A percentile compares a stretch with the other conserved stretches of the same genome.
phyloP scores from a whole-genome alignment of 345 rosid genomes.

The Odontarrhena argentea region DNA sequence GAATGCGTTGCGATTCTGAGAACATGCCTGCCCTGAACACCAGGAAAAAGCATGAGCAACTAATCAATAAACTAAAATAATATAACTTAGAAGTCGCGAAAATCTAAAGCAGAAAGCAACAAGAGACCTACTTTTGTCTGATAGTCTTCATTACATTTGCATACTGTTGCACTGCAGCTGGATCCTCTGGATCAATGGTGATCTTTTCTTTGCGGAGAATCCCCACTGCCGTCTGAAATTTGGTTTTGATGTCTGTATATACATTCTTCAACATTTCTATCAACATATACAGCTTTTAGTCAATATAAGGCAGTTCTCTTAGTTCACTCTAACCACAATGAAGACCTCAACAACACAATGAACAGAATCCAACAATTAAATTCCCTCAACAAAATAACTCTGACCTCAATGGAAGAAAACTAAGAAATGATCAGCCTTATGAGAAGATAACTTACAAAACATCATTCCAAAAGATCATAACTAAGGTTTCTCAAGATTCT shows the following conservation, averaged over 20 bases:
- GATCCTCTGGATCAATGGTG: constrained; percentile 86
- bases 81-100: neutral
- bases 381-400: too few relatives aligned
- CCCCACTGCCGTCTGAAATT: constrained; percentile 80
- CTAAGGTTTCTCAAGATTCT: too few relatives aligned
- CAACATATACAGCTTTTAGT: neutral
- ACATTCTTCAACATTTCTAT: constrained; percentile 92
- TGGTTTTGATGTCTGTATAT: constrained; percentile 79
- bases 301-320: too few relatives aligned
- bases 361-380: too few relatives aligned
- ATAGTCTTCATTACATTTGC: constrained; percentile 87
- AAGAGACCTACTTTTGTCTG: constrained; percentile 75
- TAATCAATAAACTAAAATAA: constrained; percentile 10
- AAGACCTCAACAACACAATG: too few relatives aligned
- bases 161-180: constrained; percentile 82
- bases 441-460: too few relatives aligned
- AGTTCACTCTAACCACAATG: constrained; percentile 2
- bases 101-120: neutral
- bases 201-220: constrained; percentile 88
- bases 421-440: too few relatives aligned
- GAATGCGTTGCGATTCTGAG: constrained; percentile 82
- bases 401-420: too few relatives aligned
- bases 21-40: constrained; percentile 79
- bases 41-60: constrained; percentile 19
- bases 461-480: neutral